Base-by-base conservation (phyloP, 768 basidiomycete genomes). In the Rhodotorula graminis region DNA sequence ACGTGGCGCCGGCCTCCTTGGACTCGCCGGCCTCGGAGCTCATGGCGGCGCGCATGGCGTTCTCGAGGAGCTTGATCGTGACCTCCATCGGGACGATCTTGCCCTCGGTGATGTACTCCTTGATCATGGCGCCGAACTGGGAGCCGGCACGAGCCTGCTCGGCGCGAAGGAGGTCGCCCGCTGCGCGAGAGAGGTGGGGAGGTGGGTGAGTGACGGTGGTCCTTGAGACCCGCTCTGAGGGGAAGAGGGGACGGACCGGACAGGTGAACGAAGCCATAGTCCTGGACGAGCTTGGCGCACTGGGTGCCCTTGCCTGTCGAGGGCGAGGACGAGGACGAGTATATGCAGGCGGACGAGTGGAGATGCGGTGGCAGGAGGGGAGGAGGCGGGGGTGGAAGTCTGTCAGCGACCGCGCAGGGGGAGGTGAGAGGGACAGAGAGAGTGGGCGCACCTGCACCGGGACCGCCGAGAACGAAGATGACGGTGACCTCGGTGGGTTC, bases 371-470 rank as follows among this genome's bases (percentile, higher is more conserved):
- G 37, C 37, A 37, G 37, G 37, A 46, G 44, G 44, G n/a, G 44
- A 46, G 44, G 44, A 18, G 18, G 67, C 23, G 23, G 31, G 52
- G 62, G 55, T 19, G 27, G 62, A 25, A 23, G 56, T 31, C 21
- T 21, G 31, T 33, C 56, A 37, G 29, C 27, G n/a, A n/a, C 18
- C 27, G 37, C 37, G 37, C 37, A 37, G 37, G 37, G 9, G 37
- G 37, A 37, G 37, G n/a, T 46, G 25, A 49, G 42, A 57, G 46
- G 31, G 53, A 55, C 82, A 76, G 73, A n/a, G n/a, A n/a, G n/a
- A n/a, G n/a, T n/a, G n/a, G n/a, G n/a, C n/a, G n/a, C n/a, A 89
- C 94, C 94, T 77, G 93, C 93, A 63, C 96, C 96, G 29, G 96
- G 96, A 1, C 96, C 96, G 50, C 96, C 96, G 23, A 99, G 88